Base-by-base conservation (phyloP, 225 moss, liverwort and hornwort species). In the Bryoerythrophyllum caledonicum region DNA sequence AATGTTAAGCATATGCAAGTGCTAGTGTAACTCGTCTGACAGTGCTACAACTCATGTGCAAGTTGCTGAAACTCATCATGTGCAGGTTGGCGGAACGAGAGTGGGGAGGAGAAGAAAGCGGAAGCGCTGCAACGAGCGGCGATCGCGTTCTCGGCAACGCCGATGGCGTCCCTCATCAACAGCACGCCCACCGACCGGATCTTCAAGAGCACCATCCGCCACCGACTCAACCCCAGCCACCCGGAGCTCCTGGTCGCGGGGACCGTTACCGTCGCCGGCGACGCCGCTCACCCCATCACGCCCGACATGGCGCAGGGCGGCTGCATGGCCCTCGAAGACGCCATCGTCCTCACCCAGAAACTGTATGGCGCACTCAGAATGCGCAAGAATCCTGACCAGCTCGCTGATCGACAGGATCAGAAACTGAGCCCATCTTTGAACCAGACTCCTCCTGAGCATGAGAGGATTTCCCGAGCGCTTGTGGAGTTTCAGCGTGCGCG, bases 221-320 rank as follows among this genome's bases (percentile, higher is more conserved):
- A 94, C 54, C 80, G 86, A 24, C 59, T 86, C 78, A 87, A 83
- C 70, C 7, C 65, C 71, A 21, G 61, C 78, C 40, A 61, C 76
- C 48, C 86, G 25, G 48, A 80, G 28, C 73, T 86, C 2, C 73
- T 85, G 0, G 85, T 91, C 26, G 30, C 43, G 2, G 86, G 74
- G 9, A 52, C 80, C 3, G 79, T 91, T 11, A 76, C 87, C 19
- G 67, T 90, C 20, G 90, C 80, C 25, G 91, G 91, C 4, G 90
- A 91, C 63, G 94, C 94, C 3, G 78, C 87, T 48, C 94, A 90
- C 72, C 90, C 90, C 2, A 80, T 71, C 55, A 86, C 91, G 23
- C 94, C 91, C n/a, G 78, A 65, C 67, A 55, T 89, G 78, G 91
- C 90, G 38, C 94, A 91, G 79, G 94, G 94, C 10, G 91, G 82